These are phyloP conservation scores for Amoeboradix gromovi DNA, from an alignment of 371 early-diverging fungal species.

Conservation along the genomic window DNA sequence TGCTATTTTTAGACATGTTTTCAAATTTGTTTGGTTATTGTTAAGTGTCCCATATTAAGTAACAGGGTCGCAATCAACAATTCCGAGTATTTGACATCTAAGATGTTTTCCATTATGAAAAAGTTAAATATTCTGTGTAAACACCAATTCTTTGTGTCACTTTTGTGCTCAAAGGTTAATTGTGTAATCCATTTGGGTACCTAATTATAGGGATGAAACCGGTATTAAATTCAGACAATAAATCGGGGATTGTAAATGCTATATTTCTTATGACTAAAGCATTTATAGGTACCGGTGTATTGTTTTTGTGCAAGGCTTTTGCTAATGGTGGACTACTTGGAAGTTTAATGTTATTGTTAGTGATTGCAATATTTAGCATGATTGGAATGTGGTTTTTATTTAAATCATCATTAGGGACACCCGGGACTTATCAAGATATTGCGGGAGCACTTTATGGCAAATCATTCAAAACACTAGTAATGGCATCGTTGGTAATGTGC, in stretches of 20 bases:
- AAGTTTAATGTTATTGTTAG: conserved; percentile 29
- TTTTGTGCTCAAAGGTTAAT: too few relatives aligned
- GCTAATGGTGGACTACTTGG: conserved; percentile 33
- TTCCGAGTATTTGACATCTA: too few relatives aligned
- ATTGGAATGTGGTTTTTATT: conserved; percentile 29
- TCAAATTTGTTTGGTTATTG: too few relatives aligned
- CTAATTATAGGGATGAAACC: too few relatives aligned
- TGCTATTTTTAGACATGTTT: too few relatives aligned
- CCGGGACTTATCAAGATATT: conserved; percentile 53
- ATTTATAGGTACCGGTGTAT: conserved; percentile 59
- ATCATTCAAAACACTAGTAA: conserved; percentile 41
- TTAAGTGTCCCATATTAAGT: too few relatives aligned
- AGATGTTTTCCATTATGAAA: too few relatives aligned
- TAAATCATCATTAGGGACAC: background rate
- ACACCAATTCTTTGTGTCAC: too few relatives aligned
- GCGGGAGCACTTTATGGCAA: conserved; percentile 47
- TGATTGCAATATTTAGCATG: conserved; percentile 26
- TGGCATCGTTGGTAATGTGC: conserved; percentile 48
- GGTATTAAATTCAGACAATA: background rate
- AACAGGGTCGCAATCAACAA: too few relatives aligned
- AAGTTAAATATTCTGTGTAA: too few relatives aligned
- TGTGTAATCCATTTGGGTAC: too few relatives aligned
- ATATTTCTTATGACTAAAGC: conserved; percentile 52
- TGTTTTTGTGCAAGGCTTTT: conserved; percentile 28
- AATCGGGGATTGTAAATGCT: conserved; percentile 9